Evolutionary conservation across 2,329 filamentous ascomycete genomes (phyloP).

Genomic region (Colletotrichum somersetense): DNA sequence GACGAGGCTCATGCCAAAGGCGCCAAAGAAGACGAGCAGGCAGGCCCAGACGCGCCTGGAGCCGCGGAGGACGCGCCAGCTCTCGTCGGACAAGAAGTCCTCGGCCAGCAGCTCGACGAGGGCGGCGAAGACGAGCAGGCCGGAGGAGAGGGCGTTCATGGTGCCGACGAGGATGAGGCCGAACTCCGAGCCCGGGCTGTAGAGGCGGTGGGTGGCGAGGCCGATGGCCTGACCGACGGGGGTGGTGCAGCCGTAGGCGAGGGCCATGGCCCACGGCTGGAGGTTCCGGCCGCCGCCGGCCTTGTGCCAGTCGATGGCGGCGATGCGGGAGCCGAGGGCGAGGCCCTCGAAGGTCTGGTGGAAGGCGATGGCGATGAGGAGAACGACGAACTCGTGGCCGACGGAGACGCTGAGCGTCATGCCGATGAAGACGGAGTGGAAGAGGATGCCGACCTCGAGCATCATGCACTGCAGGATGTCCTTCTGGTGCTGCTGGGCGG

Average conservation of each 20-base stretch:
- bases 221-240: conserved; percentile 82
- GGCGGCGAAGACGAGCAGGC: conserved; percentile 78
- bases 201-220: conserved; percentile 76
- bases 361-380: conserved; percentile 82
- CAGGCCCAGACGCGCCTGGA: conserved; percentile 67
- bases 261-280: conserved; percentile 69
- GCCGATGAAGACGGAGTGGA: conserved; percentile 85
- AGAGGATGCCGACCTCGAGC: conserved; percentile 83
- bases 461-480: conserved; percentile 82
- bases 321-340: conserved; percentile 74
- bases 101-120: conserved; percentile 79
- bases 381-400: conserved; percentile 81
- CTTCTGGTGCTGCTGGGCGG: conserved; percentile 71
- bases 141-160: conserved; percentile 80
- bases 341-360: conserved; percentile 73
- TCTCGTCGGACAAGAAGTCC: conserved; percentile 76
- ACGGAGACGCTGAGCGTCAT: conserved; percentile 86
- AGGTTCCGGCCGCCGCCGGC: conserved; percentile 46
- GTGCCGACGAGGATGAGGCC: conserved; percentile 79
- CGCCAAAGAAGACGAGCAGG: conserved; percentile 68
- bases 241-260: conserved; percentile 72
- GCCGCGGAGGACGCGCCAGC: conserved; percentile 68
- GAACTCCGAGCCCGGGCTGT: conserved; percentile 74
- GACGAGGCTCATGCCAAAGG: conserved; percentile 73
- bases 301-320: conserved; percentile 61